These are phyloP conservation scores for Filosporella fistucella DNA, from an alignment of 495 filamentous ascomycete species.

Conservation along the genomic window DNA sequence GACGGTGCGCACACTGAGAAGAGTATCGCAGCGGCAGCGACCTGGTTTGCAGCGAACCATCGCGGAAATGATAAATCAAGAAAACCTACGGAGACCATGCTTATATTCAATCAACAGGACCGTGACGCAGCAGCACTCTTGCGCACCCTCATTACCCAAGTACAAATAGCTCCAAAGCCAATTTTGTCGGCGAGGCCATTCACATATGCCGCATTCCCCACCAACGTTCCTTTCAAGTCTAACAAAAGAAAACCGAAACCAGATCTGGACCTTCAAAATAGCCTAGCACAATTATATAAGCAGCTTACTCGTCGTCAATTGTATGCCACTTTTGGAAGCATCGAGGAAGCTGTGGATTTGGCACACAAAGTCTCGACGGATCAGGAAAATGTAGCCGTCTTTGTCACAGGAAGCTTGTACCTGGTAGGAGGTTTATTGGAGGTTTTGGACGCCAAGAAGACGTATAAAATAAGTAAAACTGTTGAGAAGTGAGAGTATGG, in stretches of 20 bases:
- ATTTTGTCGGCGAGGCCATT: conserved; percentile 32
- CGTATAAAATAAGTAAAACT: too few relatives aligned
- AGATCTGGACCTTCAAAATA: conserved; percentile 2
- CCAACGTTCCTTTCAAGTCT: conserved; percentile 2
- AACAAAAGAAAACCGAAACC: background rate
- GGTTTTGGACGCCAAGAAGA: conserved; percentile 53
- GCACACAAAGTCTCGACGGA: conserved; percentile 46
- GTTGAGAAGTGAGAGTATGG: too few relatives aligned
- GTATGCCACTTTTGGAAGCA: conserved; percentile 38
- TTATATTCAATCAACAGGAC: conserved; percentile 95
- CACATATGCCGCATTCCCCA: conserved; percentile 49
- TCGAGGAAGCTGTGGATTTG: conserved; percentile 79
- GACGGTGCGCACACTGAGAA: conserved; percentile 91
- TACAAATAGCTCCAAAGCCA: background rate
- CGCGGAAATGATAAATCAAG: conserved; percentile 69
- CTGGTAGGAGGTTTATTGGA: conserved; percentile 78
- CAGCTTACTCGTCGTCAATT: background rate
- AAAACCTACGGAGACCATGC: conserved; percentile 29
- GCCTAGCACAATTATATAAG: background rate
- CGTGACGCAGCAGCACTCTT: conserved; percentile 63
- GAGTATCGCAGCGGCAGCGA: conserved; percentile 71
- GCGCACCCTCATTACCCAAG: conserved; percentile 33
- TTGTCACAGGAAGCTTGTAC: conserved; percentile 83
- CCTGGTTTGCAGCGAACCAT: conserved; percentile 63
- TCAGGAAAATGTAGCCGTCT: conserved; percentile 27